Conservation (phyloP, 2,329 filamentous ascomycete species). For the Penicillium olsonii region DNA sequence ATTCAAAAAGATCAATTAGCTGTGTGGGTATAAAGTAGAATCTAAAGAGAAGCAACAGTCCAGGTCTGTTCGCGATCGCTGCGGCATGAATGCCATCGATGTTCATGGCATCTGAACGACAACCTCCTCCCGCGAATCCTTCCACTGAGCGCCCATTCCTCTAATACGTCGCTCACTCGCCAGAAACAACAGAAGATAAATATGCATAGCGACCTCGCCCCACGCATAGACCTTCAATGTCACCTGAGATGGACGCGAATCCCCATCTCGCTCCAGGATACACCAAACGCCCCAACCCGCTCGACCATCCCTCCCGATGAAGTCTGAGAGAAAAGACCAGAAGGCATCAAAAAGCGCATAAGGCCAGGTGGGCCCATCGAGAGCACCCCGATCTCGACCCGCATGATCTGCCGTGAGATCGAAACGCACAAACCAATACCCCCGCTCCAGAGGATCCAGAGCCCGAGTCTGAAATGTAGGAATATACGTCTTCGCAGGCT, state of each 20-base stretch:
- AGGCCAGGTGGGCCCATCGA: slow-evolving; percentile 39
- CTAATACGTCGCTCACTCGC: slow-evolving; percentile 66
- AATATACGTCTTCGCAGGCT: slow-evolving; percentile 56
- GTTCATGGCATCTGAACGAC: slow-evolving; percentile 54
- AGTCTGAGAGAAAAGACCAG: slow-evolving; percentile 43
- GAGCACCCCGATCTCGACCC: slow-evolving; percentile 14
- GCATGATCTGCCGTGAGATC: slow-evolving; percentile 50
- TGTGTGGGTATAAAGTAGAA: neutral
- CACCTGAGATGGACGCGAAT: neutral
- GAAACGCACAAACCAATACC: slow-evolving; percentile 71
- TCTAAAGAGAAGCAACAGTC: neutral
- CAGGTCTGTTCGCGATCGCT: neutral
- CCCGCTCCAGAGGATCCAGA: slow-evolving; percentile 66
- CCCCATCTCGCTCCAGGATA: slow-evolving; percentile 27
- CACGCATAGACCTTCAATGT: neutral
- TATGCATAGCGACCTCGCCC: slow-evolving; percentile 52
- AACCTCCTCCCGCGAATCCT: slow-evolving; percentile 61
- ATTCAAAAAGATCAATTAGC: neutral
- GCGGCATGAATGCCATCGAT: neutral
- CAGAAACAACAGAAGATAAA: slow-evolving; percentile 74
- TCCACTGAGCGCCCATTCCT: slow-evolving; percentile 63
- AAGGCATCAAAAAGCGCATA: slow-evolving; percentile 38
- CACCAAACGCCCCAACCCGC: slow-evolving; percentile 52
- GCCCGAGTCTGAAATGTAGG: slow-evolving; percentile 53
- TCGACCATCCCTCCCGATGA: slow-evolving; percentile 39